phyloP scores from a whole-genome alignment of 208 protist genomes.

The Crithidia bombi region DNA sequence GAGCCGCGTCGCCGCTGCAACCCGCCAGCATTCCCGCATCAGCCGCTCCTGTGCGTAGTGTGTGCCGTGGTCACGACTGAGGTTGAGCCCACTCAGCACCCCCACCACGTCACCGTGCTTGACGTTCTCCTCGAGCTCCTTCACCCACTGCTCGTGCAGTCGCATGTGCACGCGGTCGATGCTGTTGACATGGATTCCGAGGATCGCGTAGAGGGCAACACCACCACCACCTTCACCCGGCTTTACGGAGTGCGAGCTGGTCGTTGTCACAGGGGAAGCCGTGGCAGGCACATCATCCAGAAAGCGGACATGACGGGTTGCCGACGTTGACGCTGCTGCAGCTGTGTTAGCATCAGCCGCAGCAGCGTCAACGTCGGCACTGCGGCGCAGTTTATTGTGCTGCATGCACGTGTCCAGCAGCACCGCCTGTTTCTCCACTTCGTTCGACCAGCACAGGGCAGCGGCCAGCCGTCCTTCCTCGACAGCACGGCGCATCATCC shows the following conservation, averaged over 20 bases:
- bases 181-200: slow-evolving; percentile 85
- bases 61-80: slow-evolving; percentile 60
- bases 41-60: slow-evolving; percentile 83
- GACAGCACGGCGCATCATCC: slow-evolving; percentile 56
- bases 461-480: slow-evolving; percentile 51
- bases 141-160: slow-evolving; percentile 72
- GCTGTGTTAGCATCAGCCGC: not conserved
- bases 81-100: slow-evolving; percentile 73
- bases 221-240: slow-evolving; percentile 13
- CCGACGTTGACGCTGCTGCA: not conserved
- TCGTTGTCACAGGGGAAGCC: slow-evolving; percentile 4
- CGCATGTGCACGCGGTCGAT: slow-evolving; percentile 76
- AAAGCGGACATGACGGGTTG: slow-evolving; percentile 31
- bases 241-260: not conserved
- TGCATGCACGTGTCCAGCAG: slow-evolving; percentile 63
- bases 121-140: slow-evolving; percentile 42
- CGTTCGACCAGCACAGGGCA: slow-evolving; percentile 70
- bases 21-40: slow-evolving; percentile 48
- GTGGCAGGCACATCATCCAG: slow-evolving; percentile 10
- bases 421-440: slow-evolving; percentile 71
- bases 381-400: slow-evolving; percentile 53
- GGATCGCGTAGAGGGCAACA: slow-evolving; percentile 63
- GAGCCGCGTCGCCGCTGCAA: slow-evolving; percentile 50
- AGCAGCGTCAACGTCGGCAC: slow-evolving; percentile 10
- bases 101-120: slow-evolving; percentile 63